Conservation (phyloP, 192 early-diverging fungal species). For the Allomyces arbusculus region DNA sequence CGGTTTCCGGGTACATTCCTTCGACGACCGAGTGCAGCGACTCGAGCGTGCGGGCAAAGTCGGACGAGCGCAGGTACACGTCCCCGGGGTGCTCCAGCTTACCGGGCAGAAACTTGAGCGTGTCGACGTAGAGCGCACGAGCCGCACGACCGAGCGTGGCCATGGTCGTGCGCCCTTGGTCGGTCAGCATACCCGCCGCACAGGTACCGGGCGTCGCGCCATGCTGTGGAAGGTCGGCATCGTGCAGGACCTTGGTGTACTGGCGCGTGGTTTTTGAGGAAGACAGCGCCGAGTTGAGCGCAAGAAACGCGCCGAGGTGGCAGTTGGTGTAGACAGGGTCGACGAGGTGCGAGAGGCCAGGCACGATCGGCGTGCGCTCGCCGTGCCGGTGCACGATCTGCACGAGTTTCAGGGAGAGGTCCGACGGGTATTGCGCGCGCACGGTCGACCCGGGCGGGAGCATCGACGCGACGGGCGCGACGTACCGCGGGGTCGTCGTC, state of each 20-base stretch:
- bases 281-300: background rate
- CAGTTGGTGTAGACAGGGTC: background rate
- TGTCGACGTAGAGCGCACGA: background rate
- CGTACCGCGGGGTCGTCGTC: background rate
- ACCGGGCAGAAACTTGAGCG: background rate
- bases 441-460: background rate
- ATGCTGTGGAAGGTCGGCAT: too few species aligned
- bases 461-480: background rate
- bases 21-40: constrained; percentile 39
- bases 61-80: constrained; percentile 33
- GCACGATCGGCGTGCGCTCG: constrained; percentile 20
- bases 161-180: constrained; percentile 31
- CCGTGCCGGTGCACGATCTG: constrained; percentile 36
- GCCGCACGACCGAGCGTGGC: constrained; percentile 11
- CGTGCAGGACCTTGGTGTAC: too few species aligned
- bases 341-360: background rate
- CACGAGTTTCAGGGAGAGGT: constrained; percentile 23
- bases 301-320: background rate
- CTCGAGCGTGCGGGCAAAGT: constrained; percentile 41
- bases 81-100: constrained; percentile 8
- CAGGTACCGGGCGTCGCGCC: constrained; percentile 7
- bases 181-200: constrained; percentile 34
- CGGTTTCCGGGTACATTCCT: constrained; percentile 31
- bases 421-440: constrained; percentile 14
- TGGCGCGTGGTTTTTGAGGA: constrained; percentile 16